Conservation (phyloP, 306 rosid genomes). For the Glycine latifolia region DNA sequence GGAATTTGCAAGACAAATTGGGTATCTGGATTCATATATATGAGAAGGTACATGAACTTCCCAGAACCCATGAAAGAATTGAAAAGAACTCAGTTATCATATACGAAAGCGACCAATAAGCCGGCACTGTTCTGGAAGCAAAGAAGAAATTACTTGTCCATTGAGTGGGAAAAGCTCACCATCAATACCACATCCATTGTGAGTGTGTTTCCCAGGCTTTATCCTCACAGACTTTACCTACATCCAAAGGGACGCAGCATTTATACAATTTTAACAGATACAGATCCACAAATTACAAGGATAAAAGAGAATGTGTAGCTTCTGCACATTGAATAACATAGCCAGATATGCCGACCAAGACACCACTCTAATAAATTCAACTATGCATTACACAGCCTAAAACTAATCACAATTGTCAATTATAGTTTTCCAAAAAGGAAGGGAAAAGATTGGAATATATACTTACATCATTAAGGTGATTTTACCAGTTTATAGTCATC, state of each 20-base stretch:
- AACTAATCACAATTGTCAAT: conserved; percentile 32
- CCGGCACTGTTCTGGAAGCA: conserved; percentile 99
- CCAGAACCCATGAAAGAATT: conserved; percentile 62
- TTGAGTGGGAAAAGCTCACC: conserved; percentile 92
- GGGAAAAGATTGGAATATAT: conserved; percentile 24
- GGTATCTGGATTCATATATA: conserved; percentile 44
- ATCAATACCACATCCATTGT: conserved; percentile 95
- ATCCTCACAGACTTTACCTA: conserved; percentile 95
- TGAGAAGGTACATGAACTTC: conserved; percentile 47
- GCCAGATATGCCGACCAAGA: conserved; percentile 31
- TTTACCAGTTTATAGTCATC: conserved; percentile 12
- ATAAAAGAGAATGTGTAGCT: conserved; percentile 22
- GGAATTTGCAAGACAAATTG: conserved; percentile 48
- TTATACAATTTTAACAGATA: conserved; percentile 44
- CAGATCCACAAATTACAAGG: conserved; percentile 34
- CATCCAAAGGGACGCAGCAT: conserved; percentile 41
- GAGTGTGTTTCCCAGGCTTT: conserved; percentile 85
- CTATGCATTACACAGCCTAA: neutral
- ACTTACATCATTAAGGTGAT: conserved; percentile 5
- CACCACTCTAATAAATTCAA: conserved; percentile 25
- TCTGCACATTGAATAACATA: conserved; percentile 30
- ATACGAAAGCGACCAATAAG: conserved; percentile 84
- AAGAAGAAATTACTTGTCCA: conserved; percentile 82
- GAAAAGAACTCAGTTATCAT: conserved; percentile 59
- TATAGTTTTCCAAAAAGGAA: conserved; percentile 29